Percentiles rank a stretch among this genome's conserved stretches.
phyloP scores from a whole-genome alignment of 83 land plant species.

The Thuja plicata region DNA sequence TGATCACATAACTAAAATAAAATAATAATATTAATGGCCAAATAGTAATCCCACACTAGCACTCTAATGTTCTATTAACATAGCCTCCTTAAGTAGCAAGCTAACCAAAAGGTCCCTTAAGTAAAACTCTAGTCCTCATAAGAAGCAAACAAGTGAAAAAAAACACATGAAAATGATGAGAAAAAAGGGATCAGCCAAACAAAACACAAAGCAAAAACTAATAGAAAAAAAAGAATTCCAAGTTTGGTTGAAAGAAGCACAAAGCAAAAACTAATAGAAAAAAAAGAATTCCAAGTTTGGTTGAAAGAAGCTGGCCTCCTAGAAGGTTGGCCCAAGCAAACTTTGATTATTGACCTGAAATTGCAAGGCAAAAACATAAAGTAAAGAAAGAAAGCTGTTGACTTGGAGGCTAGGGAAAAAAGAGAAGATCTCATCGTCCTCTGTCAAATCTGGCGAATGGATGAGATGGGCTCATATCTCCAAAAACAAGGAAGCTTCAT shows the following conservation, averaged over 20 bases:
- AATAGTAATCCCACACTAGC: too few relatives aligned
- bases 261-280: too few relatives aligned
- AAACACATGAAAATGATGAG: too few relatives aligned
- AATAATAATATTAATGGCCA: too few relatives aligned
- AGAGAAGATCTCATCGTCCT: not conserved
- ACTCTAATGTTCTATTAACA: too few relatives aligned
- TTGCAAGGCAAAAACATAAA: not conserved
- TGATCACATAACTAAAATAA: too few relatives aligned
- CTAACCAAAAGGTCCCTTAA: too few relatives aligned
- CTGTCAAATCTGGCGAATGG: conserved; percentile 5
- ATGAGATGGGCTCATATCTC: conserved; percentile 12
- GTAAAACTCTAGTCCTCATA: too few relatives aligned
- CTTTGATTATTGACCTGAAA: conserved; percentile 9
- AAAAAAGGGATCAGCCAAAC: too few relatives aligned
- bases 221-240: not conserved
- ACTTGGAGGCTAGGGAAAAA: not conserved
- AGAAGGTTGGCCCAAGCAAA: not conserved
- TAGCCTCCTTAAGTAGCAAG: too few relatives aligned
- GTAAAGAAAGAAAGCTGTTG: not conserved
- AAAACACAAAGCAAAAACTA: too few relatives aligned
- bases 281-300: not conserved
- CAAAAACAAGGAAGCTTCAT: not conserved
- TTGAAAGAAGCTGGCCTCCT: conserved; percentile 13
- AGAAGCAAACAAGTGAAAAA: too few relatives aligned
- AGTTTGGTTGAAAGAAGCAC: not conserved